Conservation (phyloP, 2,329 filamentous ascomycete species). For the Colletotrichum sp. region DNA sequence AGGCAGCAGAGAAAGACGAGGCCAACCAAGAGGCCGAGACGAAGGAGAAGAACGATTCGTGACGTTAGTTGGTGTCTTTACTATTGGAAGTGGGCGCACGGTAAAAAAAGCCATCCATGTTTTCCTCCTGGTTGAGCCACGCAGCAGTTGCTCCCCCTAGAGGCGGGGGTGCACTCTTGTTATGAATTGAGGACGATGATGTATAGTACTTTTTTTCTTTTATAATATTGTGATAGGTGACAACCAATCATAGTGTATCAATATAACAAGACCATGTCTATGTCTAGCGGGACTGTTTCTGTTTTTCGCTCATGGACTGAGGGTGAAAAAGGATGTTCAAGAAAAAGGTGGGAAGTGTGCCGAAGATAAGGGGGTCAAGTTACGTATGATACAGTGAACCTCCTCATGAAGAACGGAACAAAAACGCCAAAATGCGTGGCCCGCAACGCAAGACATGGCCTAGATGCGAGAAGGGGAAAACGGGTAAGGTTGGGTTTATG, state of each 20-base stretch:
- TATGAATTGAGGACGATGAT: slow-evolving; percentile 15
- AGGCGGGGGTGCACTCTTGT: not conserved
- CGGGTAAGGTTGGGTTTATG: not conserved
- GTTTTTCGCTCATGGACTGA: not conserved
- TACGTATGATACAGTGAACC: not conserved
- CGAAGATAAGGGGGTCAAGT: not conserved
- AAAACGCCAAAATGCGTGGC: not conserved
- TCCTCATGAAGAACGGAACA: not conserved
- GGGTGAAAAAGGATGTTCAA: not conserved
- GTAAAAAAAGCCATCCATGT: not conserved
- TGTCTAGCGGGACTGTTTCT: not conserved
- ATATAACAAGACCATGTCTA: slow-evolving; percentile 1
- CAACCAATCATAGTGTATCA: slow-evolving; percentile 12
- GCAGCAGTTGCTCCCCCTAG: not conserved
- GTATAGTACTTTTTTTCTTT: slow-evolving; percentile 13
- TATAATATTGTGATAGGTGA: not conserved
- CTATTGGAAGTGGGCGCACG: not conserved
- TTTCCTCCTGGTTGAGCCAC: not conserved
- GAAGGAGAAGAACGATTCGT: slow-evolving; percentile 10
- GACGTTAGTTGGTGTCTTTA: not conserved
- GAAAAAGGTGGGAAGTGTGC: not conserved
- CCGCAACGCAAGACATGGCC: not conserved
- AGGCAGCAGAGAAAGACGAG: slow-evolving; percentile 11
- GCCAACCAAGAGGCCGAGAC: not conserved
- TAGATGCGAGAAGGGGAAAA: not conserved